Evolutionary conservation across 2,329 filamentous ascomycete species (phyloP).

Genomic region (Xenosphaeropsis pyriputrescens): DNA sequence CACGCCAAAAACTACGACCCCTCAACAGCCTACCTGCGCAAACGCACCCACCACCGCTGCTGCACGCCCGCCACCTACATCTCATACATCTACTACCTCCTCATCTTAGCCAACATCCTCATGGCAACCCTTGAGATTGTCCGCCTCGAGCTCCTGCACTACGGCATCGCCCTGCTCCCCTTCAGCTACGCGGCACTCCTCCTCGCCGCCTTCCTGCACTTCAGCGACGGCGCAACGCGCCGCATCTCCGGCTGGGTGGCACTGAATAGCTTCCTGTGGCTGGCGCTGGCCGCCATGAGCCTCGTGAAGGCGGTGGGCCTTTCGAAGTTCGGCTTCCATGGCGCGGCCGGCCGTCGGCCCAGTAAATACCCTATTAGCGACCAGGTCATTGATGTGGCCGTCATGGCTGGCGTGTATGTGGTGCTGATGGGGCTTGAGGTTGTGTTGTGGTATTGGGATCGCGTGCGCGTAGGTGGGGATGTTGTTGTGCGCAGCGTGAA

Average conservation of each 20-base stretch:
- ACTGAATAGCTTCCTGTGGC: constrained; percentile 15
- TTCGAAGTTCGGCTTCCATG: constrained; percentile 9
- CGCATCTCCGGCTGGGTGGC: constrained; percentile 12
- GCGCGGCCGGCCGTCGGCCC: constrained; percentile 11
- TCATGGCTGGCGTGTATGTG: constrained; percentile 19
- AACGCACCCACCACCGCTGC: neutral
- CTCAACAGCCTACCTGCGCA: constrained; percentile 10
- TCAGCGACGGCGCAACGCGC: constrained; percentile 9
- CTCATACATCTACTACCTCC: constrained; percentile 14
- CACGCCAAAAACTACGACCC: constrained; percentile 9
- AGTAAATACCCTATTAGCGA: constrained; percentile 18
- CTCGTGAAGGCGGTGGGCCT: constrained; percentile 16
- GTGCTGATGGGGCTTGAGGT: constrained; percentile 15
- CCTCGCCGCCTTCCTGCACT: constrained; percentile 10
- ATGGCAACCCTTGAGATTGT: constrained; percentile 20
- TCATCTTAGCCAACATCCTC: constrained; percentile 16
- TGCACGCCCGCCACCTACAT: neutral
- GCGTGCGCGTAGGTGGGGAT: constrained; percentile 2
- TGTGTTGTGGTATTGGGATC: constrained; percentile 8
- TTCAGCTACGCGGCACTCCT: constrained; percentile 18
- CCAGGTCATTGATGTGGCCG: constrained; percentile 18
- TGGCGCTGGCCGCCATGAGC: constrained; percentile 14
- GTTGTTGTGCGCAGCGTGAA: neutral
- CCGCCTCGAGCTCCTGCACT: constrained; percentile 14
- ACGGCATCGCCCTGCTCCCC: constrained; percentile 19